Conservation (phyloP, 2,329 filamentous ascomycete species). For the Monilinia polystroma region DNA sequence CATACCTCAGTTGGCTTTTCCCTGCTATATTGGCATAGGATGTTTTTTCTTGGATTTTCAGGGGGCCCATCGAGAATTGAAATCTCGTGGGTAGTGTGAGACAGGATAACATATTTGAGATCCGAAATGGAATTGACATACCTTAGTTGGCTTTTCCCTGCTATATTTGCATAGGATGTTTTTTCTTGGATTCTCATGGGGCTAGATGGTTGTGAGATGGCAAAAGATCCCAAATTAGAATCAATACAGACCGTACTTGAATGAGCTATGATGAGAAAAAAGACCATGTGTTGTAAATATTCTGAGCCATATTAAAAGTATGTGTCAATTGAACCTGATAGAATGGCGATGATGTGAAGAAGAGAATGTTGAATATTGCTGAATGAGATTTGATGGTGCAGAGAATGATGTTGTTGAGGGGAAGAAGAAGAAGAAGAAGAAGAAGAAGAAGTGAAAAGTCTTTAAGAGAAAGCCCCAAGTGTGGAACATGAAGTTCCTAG, state of each 20-base stretch:
- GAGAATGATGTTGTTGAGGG: not conserved
- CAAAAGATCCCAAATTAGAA: too few species aligned
- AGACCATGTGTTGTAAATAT: not conserved
- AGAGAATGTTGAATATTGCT: not conserved
- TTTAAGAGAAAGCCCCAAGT: not conserved
- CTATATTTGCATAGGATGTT: too few species aligned
- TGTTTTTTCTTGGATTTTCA: too few species aligned
- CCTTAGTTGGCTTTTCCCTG: not conserved
- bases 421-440: not conserved
- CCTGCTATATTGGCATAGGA: too few species aligned
- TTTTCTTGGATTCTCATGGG: too few species aligned
- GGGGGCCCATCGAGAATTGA: not conserved
- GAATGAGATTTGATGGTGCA: not conserved
- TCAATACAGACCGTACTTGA: not conserved
- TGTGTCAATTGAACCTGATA: not conserved
- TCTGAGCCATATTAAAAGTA: conserved; percentile 2
- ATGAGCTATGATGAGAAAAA: conserved; percentile 15
- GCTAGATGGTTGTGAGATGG: too few species aligned
- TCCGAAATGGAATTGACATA: not conserved
- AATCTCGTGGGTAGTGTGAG: not conserved
- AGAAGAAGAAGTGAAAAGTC: not conserved
- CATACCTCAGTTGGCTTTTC: not conserved
- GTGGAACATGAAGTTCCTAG: not conserved
- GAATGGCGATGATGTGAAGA: not conserved
- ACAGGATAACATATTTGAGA: not conserved